Percentiles rank a stretch among this genome's conserved stretches.
These are phyloP conservation scores for Cercospora brassicicola DNA, from an alignment of 2,329 filamentous ascomycete species.

Conservation along the genomic window DNA sequence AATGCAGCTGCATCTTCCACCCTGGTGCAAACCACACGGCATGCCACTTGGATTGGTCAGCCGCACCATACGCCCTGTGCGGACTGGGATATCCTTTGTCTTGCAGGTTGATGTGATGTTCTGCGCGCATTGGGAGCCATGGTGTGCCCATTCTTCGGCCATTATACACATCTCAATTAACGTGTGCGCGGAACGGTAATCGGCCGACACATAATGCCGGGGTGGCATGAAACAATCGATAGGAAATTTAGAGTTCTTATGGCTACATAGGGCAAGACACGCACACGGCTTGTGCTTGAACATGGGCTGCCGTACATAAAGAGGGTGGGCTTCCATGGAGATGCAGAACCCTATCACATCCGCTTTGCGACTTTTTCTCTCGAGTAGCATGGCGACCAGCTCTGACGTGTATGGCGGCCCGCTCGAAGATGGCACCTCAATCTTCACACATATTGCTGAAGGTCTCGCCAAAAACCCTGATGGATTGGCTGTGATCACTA, in stretches of 20 bases:
- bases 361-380: neutral
- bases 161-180: neutral
- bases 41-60: neutral
- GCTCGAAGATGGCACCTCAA: constrained; percentile 7
- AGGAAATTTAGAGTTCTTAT: neutral
- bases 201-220: neutral
- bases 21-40: neutral
- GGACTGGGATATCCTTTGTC: neutral
- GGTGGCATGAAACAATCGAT: neutral
- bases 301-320: neutral
- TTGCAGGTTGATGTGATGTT: neutral
- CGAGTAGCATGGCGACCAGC: neutral
- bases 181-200: neutral
- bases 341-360: neutral
- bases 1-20: neutral
- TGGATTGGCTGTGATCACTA: constrained; percentile 12
- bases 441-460: constrained; percentile 15
- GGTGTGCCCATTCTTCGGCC: neutral
- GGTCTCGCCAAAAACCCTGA: constrained; percentile 15
- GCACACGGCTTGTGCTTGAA: neutral
- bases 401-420: constrained; percentile 12
- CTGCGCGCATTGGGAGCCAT: neutral
- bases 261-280: neutral
- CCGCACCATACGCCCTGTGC: neutral
- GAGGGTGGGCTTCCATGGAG: neutral